A percentile compares a stretch with the other conserved stretches of the same genome.
These are phyloP conservation scores for Paramecium caudatum DNA, from an alignment of 73 alveolate genomes.

Conservation along the genomic window DNA sequence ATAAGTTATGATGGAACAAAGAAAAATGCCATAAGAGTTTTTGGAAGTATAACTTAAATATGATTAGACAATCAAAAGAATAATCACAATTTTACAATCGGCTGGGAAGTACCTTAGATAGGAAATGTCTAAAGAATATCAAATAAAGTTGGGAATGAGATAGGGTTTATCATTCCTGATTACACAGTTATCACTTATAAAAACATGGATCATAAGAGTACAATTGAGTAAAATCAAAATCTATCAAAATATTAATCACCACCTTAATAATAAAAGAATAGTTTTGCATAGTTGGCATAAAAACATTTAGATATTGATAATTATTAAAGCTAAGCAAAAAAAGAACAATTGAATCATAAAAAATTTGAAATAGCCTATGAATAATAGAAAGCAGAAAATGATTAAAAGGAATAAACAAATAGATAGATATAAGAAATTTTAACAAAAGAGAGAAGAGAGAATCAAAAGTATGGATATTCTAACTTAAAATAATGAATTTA, in stretches of 20 bases:
- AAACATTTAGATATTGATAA: neutral
- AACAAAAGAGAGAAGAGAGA: conserved; percentile 19
- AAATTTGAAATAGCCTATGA: neutral
- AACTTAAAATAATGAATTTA: neutral
- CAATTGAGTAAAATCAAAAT: neutral
- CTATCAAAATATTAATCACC: neutral
- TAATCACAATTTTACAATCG: conserved; percentile 3
- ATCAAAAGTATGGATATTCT: neutral
- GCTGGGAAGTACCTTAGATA: conserved; percentile 5
- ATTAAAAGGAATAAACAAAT: neutral
- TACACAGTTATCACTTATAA: conserved; percentile 52
- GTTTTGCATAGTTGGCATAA: neutral
- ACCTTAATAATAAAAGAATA: too few relatives aligned
- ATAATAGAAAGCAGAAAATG: neutral
- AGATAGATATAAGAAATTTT: neutral
- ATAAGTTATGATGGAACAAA: conserved; percentile 4
- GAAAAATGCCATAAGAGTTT: neutral
- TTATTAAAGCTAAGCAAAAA: too few relatives aligned
- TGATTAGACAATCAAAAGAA: neutral
- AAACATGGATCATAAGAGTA: conserved; percentile 16
- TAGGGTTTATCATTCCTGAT: conserved; percentile 23
- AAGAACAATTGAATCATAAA: neutral
- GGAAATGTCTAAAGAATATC: conserved; percentile 22
- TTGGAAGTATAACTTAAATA: neutral
- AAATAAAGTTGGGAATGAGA: conserved; percentile 19